phyloP scores from a whole-genome alignment of 345 rosid genomes.

The Cardamine resedifolia region DNA sequence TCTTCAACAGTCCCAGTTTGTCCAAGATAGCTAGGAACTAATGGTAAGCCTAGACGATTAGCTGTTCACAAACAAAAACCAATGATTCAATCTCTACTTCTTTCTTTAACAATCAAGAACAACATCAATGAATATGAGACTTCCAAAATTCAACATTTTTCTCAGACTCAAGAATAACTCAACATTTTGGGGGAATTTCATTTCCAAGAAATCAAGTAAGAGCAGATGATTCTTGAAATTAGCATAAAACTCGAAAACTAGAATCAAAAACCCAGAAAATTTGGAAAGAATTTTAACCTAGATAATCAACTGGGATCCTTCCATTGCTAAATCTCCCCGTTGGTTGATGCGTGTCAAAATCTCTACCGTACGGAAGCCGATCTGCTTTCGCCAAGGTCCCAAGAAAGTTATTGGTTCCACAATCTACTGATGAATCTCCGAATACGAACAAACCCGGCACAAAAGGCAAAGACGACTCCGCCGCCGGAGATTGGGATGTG shows the following conservation, averaged over 20 bases:
- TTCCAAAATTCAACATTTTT: too few species aligned
- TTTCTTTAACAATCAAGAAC: too few species aligned
- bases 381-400: constrained; percentile 95
- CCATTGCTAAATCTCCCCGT: constrained; percentile 95
- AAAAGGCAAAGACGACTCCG: constrained; percentile 39
- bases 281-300: constrained; percentile 45
- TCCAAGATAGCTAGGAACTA: constrained; percentile 85
- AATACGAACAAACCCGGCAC: constrained; percentile 71
- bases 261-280: neutral
- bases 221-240: constrained; percentile 16
- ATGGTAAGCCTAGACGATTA: constrained; percentile 70
- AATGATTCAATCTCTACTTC: constrained; percentile 6
- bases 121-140: too few species aligned
- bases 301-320: constrained; percentile 86
- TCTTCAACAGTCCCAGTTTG: constrained; percentile 56
- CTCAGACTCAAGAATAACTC: too few species aligned
- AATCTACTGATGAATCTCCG: constrained; percentile 88
- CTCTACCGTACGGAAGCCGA: constrained; percentile 89
- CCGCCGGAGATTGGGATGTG: constrained; percentile 10
- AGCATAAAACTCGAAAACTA: neutral
- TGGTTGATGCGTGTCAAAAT: constrained; percentile 77
- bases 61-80: constrained; percentile 45
- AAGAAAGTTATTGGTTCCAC: constrained; percentile 79
- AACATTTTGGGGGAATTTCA: neutral
- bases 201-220: neutral